phyloP scores from a whole-genome alignment of 805 yeast genomes.

The Candida xiaguanensis region DNA sequence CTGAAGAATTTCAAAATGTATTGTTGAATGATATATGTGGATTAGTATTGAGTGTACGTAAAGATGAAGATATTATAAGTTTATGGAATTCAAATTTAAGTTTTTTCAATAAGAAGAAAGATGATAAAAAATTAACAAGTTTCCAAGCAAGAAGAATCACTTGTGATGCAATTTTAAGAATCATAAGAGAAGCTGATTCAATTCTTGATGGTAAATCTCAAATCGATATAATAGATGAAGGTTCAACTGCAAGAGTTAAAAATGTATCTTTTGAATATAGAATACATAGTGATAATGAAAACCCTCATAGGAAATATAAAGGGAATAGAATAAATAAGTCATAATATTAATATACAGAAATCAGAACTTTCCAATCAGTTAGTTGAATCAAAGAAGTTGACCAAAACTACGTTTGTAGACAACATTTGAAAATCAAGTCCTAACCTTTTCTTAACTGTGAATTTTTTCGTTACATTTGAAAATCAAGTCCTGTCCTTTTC shows the following conservation, averaged over 20 bases:
- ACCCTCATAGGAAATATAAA: neutral
- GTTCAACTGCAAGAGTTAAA: slow-evolving; percentile 38
- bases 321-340: slow-evolving; percentile 1
- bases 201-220: slow-evolving; percentile 34
- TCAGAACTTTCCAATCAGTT: too few relatives aligned
- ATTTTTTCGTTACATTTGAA: too few relatives aligned
- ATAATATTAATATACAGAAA: neutral
- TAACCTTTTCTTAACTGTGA: too few relatives aligned
- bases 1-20: slow-evolving; percentile 31
- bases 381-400: too few relatives aligned
- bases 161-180: slow-evolving; percentile 43
- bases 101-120: slow-evolving; percentile 22
- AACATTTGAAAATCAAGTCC: too few relatives aligned
- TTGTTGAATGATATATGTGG: slow-evolving; percentile 54
- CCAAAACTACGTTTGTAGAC: too few relatives aligned
- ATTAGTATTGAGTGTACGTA: slow-evolving; percentile 53
- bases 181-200: slow-evolving; percentile 47
- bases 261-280: slow-evolving; percentile 47
- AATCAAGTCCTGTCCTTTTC: too few relatives aligned
- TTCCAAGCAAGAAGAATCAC: slow-evolving; percentile 44
- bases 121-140: slow-evolving; percentile 30
- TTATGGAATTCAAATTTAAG: slow-evolving; percentile 58
- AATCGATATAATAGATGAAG: slow-evolving; percentile 28
- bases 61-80: slow-evolving; percentile 55
- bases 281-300: slow-evolving; percentile 37